Evolutionary conservation across 2,329 filamentous ascomycete species (phyloP).

Genomic region (Aspergillus ochraceus): DNA sequence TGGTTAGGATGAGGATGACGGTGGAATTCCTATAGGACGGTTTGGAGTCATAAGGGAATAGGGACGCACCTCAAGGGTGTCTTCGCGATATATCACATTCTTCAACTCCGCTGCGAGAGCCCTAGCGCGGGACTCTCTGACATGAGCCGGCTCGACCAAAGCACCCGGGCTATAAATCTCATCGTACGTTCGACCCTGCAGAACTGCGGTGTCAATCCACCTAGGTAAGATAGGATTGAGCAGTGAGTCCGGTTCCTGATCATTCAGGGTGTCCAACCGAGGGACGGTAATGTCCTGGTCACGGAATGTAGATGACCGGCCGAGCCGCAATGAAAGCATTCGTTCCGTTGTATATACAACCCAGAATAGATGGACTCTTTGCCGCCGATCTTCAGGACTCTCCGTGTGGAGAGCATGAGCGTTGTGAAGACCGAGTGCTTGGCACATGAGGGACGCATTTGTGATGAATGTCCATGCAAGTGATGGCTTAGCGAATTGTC

Average conservation of each 20-base stretch:
- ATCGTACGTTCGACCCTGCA: not conserved
- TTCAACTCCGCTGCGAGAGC: not conserved
- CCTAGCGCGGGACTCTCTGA: not conserved
- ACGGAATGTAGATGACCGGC: constrained; percentile 1
- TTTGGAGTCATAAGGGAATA: not conserved
- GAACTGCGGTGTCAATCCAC: not conserved
- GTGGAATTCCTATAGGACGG: no score
- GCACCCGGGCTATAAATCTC: not conserved
- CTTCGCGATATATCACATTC: not conserved
- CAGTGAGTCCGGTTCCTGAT: not conserved
- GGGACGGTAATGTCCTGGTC: constrained; percentile 2
- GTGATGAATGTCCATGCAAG: not conserved
- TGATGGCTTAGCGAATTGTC: not conserved
- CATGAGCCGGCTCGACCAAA: not conserved
- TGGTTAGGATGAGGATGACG: no score
- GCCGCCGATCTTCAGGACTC: not conserved
- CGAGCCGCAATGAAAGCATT: not conserved
- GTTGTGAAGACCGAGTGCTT: not conserved
- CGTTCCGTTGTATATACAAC: not conserved
- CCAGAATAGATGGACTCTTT: not conserved
- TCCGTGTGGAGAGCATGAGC: not conserved
- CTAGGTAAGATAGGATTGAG: not conserved
- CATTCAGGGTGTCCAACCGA: not conserved
- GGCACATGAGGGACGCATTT: not conserved
- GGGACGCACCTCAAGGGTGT: not conserved